Base-by-base conservation (phyloP, 2,329 filamentous ascomycete genomes). In the Trichoderma koningiopsis region DNA sequence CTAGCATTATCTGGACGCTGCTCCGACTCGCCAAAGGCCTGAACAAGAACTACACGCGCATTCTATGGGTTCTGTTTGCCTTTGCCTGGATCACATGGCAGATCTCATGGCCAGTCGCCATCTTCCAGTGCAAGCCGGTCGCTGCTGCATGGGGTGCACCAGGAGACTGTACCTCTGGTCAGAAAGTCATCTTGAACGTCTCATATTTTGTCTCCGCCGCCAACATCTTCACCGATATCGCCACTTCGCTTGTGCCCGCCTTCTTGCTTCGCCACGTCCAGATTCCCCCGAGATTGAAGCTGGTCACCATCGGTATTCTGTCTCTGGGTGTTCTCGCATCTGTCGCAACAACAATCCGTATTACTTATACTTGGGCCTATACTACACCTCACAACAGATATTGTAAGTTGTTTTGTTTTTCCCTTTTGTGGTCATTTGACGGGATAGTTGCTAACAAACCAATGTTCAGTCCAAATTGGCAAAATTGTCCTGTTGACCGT, bases 401-500 rank as follows among this genome's bases (percentile, higher is more conserved):
- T 3, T 62, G 59, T 62, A 62, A 31, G 59, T 49, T 10, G 8
- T 22, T 10, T 5, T 16, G 19, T 33, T 40, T 11, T 31, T 5
- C 52, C 1, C 24, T 4, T 14, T n/a, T 14, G 52, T 16, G 27
- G 24, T 27, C 52, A n/a, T 43, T 43, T 43, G 22, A 24, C 10
- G 2, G 8, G 10, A 49, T 35, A 24, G 43, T 5, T 49, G 47
- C 47, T 49, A 49, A 49, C 22, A 10, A 2, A 22, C n/a, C 10
- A 49, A 22, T 24, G 11, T 24, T 47, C 13, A 62, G 59, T 33
- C 47, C 22, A 29, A 1, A 62, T 62, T 47, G 59, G 22, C 40
- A 62, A 62, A n/a, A 62, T 62, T 33, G 40, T 62, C 40, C 24
- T 62, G 59, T 62, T 62, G 59, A 62, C 59, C 4, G 59, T 62